Conservation (phyloP, 2,329 filamentous ascomycete genomes). For the Aspergillus novoparasiticus region DNA sequence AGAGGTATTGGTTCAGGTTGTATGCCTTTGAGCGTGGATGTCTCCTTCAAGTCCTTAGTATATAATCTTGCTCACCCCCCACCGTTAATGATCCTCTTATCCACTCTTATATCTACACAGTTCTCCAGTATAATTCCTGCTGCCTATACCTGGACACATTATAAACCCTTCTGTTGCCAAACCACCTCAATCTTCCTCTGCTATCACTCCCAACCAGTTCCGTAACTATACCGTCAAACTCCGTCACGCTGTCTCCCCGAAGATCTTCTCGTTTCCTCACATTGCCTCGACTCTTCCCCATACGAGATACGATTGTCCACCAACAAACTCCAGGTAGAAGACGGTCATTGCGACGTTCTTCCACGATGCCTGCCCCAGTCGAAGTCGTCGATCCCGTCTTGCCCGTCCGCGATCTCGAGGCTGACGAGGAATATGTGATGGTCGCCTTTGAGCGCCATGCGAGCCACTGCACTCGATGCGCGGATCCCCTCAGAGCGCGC, state of each 20-base stretch:
- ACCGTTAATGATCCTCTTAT: neutral
- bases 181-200: conserved; percentile 5
- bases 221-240: neutral
- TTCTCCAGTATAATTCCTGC: neutral
- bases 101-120: neutral
- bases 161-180: neutral
- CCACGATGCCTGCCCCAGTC: conserved; percentile 36
- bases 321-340: conserved; percentile 19
- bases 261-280: conserved; percentile 27
- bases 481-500: conserved; percentile 29
- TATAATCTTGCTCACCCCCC: conserved; percentile 7
- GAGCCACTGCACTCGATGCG: conserved; percentile 38
- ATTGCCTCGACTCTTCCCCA: conserved; percentile 18
- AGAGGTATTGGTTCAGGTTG: neutral
- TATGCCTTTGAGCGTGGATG: conserved; percentile 15
- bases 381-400: conserved; percentile 28
- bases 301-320: conserved; percentile 24
- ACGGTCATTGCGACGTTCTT: conserved; percentile 24
- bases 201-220: neutral
- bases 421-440: conserved; percentile 42
- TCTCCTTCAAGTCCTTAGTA: conserved; percentile 11
- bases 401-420: conserved; percentile 37
- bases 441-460: conserved; percentile 41
- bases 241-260: conserved; percentile 35
- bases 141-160: neutral